Conservation (phyloP, 2,329 filamentous ascomycete genomes). For the Ambrosiella beaveri region DNA sequence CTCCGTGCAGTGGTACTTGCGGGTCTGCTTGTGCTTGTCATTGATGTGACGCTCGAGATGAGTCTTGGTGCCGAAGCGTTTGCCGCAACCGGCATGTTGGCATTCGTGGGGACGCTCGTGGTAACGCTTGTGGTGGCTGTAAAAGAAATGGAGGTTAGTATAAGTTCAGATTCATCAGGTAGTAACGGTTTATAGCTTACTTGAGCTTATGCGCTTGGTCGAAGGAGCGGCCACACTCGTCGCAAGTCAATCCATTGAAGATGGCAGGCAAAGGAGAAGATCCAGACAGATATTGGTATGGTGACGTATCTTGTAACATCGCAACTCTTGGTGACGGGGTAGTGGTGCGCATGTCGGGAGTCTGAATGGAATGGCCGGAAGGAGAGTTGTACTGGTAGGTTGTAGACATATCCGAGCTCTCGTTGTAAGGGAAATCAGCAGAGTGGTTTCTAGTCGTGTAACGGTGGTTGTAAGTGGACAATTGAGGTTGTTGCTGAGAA, state of each 20-base stretch:
- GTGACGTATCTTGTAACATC: slow-evolving; percentile 23
- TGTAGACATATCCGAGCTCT: slow-evolving; percentile 27
- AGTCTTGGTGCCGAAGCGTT: slow-evolving; percentile 43
- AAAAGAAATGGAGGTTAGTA: slow-evolving; percentile 13
- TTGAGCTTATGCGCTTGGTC: slow-evolving; percentile 44
- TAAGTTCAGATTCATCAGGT: slow-evolving; percentile 7
- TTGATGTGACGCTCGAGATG: slow-evolving; percentile 45
- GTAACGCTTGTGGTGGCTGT: slow-evolving; percentile 42
- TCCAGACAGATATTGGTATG: slow-evolving; percentile 13
- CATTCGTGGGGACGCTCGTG: slow-evolving; percentile 43
- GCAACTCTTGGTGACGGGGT: slow-evolving; percentile 26
- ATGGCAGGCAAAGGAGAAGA: slow-evolving; percentile 7
- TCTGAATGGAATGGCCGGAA: slow-evolving; percentile 26
- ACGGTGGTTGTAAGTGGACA: neutral
- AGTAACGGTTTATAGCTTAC: slow-evolving; percentile 20
- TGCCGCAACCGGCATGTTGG: slow-evolving; percentile 33
- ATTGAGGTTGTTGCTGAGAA: neutral
- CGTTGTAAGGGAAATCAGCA: slow-evolving; percentile 13
- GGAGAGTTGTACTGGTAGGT: slow-evolving; percentile 24
- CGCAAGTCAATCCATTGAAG: slow-evolving; percentile 21
- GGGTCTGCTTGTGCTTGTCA: slow-evolving; percentile 42
- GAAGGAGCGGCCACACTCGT: slow-evolving; percentile 30
- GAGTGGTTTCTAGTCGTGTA: slow-evolving; percentile 13
- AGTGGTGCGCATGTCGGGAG: slow-evolving; percentile 29
- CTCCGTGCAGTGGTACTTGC: slow-evolving; percentile 40